These are phyloP conservation scores for Arthrobotrys musiformis DNA, from an alignment of 2,329 filamentous ascomycete genomes.

Conservation along the genomic window DNA sequence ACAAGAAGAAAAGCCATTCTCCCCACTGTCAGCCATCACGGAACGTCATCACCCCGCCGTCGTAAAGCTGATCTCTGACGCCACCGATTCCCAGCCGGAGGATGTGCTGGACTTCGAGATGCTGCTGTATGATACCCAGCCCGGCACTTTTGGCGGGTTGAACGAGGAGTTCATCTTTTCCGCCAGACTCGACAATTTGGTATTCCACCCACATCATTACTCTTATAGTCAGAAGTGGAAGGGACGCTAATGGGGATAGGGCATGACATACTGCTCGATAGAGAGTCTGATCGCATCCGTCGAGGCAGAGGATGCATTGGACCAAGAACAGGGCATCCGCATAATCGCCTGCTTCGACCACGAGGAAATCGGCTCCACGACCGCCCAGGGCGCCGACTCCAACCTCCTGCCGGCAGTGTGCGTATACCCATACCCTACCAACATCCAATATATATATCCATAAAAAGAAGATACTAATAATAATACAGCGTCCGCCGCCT, in stretches of 20 bases:
- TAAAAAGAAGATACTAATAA: not conserved
- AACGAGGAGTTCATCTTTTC: slow-evolving; percentile 97
- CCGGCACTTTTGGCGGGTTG: slow-evolving; percentile 86
- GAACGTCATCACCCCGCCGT: slow-evolving; percentile 91
- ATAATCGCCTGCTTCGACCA: slow-evolving; percentile 97
- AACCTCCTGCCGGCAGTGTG: slow-evolving; percentile 84
- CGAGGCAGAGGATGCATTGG: slow-evolving; percentile 71
- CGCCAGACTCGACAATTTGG: slow-evolving; percentile 91
- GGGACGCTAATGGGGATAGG: slow-evolving; percentile 32
- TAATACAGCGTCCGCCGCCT: slow-evolving; percentile 75
- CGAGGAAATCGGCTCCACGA: slow-evolving; percentile 93
- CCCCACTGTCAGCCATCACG: slow-evolving; percentile 78
- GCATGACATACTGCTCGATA: slow-evolving; percentile 94
- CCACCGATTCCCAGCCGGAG: slow-evolving; percentile 75
- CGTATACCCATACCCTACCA: not conserved
- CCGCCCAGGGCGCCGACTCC: slow-evolving; percentile 91
- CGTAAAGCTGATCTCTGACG: slow-evolving; percentile 82
- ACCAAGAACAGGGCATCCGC: slow-evolving; percentile 82
- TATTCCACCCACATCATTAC: not conserved
- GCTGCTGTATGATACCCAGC: slow-evolving; percentile 95
- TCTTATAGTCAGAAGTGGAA: not conserved
- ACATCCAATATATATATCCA: not conserved
- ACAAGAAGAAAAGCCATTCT: slow-evolving; percentile 68
- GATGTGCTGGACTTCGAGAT: slow-evolving; percentile 94
- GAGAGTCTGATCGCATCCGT: slow-evolving; percentile 86